A percentile compares a stretch with the other conserved stretches of the same genome.
These are phyloP conservation scores for Gracilaria domingensis DNA, from an alignment of 23 red algal genomes.

Conservation along the genomic window DNA sequence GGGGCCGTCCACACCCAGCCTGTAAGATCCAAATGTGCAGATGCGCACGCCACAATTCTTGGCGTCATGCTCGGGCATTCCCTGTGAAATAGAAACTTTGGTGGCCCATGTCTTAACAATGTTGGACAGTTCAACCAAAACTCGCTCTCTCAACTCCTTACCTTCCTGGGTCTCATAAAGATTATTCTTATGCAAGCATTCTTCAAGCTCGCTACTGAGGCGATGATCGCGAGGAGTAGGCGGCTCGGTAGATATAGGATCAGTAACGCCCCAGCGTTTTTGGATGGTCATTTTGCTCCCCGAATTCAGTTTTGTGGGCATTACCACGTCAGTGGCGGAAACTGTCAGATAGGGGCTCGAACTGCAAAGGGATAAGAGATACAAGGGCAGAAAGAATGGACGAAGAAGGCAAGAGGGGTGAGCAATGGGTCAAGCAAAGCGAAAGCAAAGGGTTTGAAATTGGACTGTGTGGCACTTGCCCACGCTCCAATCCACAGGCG, in stretches of 20 bases:
- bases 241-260: conserved; percentile 90
- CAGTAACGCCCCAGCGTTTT: conserved; percentile 82
- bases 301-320: background rate
- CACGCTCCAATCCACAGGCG: background rate
- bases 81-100: conserved; percentile 81
- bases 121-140: conserved; percentile 78
- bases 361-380: background rate
- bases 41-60: conserved; percentile 87
- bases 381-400: background rate
- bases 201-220: conserved; percentile 88
- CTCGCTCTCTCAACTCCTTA: conserved; percentile 77
- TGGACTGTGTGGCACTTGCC: background rate
- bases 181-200: conserved; percentile 89
- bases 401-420: background rate
- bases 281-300: conserved; percentile 15
- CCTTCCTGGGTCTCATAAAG: conserved; percentile 91
- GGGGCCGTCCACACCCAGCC: conserved; percentile 96
- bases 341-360: background rate
- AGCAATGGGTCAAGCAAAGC: background rate
- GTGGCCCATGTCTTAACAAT: conserved; percentile 91
- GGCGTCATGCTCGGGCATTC: conserved; percentile 92
- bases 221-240: conserved; percentile 84
- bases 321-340: background rate
- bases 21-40: conserved; percentile 98
- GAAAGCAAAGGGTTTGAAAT: background rate